phyloP scores from a whole-genome alignment of 2,329 filamentous ascomycete genomes.

The Hypoxylon sp. region DNA sequence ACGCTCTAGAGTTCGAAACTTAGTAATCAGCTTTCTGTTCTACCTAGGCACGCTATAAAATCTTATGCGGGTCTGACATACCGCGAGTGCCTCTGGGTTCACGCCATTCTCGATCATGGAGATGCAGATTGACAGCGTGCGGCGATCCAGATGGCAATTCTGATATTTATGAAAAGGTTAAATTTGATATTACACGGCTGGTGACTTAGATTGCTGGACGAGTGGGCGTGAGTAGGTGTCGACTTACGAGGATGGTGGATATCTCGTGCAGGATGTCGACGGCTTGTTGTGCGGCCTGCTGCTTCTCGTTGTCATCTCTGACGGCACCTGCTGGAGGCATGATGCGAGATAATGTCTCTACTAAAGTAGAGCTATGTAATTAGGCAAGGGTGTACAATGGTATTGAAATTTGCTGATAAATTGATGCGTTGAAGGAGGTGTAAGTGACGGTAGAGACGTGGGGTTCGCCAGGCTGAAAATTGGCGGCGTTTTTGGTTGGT shows the following conservation, averaged over 20 bases:
- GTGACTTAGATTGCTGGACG: background rate
- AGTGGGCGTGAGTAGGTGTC: conserved; percentile 1
- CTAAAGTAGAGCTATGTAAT: background rate
- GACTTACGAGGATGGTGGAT: conserved; percentile 84
- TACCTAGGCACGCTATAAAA: too few relatives aligned
- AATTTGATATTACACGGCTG: conserved; percentile 4
- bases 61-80: conserved; percentile 62
- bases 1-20: conserved; percentile 61
- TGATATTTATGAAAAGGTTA: conserved; percentile 55
- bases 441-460: conserved; percentile 35
- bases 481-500: conserved; percentile 3
- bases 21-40: conserved; percentile 5
- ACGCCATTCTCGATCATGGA: conserved; percentile 98
- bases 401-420: conserved; percentile 1
- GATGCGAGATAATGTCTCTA: background rate
- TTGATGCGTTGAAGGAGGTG: conserved; percentile 19
- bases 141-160: conserved; percentile 94
- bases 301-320: conserved; percentile 71
- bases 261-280: conserved; percentile 89
- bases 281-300: conserved; percentile 82
- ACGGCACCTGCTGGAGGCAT: conserved; percentile 49
- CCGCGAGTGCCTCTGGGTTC: conserved; percentile 93
- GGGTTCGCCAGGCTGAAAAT: conserved; percentile 23
- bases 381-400: background rate
- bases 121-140: conserved; percentile 93